A percentile compares a stretch with the other conserved stretches of the same genome.
These are phyloP conservation scores for Dillenia suffruticosa DNA, from an alignment of 164 flowering plant species.

Conservation along the genomic window DNA sequence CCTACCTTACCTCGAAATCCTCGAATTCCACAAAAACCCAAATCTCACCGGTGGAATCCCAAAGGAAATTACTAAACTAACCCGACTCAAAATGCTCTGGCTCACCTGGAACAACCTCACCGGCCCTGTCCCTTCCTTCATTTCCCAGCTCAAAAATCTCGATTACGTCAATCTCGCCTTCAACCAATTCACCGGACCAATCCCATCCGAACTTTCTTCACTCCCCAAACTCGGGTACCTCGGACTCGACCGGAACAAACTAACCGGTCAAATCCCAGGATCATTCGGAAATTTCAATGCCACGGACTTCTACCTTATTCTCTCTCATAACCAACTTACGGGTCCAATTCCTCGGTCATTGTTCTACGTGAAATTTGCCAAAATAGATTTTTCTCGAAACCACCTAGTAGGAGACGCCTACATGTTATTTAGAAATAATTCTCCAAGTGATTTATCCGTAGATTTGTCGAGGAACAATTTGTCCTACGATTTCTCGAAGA, in stretches of 20 bases:
- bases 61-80: background rate
- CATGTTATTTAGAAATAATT: too few species aligned
- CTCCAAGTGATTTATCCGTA: too few species aligned
- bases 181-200: background rate
- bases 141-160: background rate
- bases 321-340: too few species aligned
- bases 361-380: too few species aligned
- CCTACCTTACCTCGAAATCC: background rate
- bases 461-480: slow-evolving; percentile 32
- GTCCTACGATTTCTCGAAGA: slow-evolving; percentile 51
- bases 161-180: background rate
- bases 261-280: too few species aligned
- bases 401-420: too few species aligned
- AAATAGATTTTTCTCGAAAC: too few species aligned
- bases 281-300: too few species aligned
- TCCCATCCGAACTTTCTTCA: background rate
- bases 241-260: too few species aligned
- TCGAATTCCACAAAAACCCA: background rate
- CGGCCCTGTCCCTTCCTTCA: background rate
- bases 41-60: background rate
- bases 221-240: too few species aligned
- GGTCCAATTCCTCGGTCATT: too few species aligned
- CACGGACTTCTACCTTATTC: too few species aligned
- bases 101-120: slow-evolving; percentile 1
- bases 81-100: background rate